phyloP scores from a whole-genome alignment of 371 early-diverging fungal species.

The Basidiobolus meristosporus region DNA sequence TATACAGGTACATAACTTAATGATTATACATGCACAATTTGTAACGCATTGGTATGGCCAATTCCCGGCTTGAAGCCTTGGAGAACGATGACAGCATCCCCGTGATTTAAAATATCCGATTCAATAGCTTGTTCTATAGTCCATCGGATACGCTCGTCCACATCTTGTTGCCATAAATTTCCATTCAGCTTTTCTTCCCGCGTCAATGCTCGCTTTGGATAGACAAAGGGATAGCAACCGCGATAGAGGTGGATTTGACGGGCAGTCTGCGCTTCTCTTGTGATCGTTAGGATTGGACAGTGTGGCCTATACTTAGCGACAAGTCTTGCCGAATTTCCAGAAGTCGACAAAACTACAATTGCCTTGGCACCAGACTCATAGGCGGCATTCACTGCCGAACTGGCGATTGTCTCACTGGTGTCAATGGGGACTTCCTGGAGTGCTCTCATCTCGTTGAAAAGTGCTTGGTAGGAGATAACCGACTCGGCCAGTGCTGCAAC shows the following conservation, averaged over 20 bases:
- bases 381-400: slow-evolving; percentile 81
- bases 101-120: slow-evolving; percentile 30
- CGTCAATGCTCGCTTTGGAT: too few species aligned
- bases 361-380: slow-evolving; percentile 73
- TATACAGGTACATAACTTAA: too few species aligned
- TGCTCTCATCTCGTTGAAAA: slow-evolving; percentile 60
- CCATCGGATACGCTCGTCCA: slow-evolving; percentile 58
- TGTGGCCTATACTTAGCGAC: slow-evolving; percentile 89
- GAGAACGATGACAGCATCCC: slow-evolving; percentile 55
- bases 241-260: slow-evolving; percentile 74
- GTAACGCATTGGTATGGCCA: slow-evolving; percentile 73
- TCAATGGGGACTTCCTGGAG: slow-evolving; percentile 52
- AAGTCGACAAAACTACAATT: slow-evolving; percentile 39
- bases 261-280: slow-evolving; percentile 66
- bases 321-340: slow-evolving; percentile 76
- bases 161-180: slow-evolving; percentile 53
- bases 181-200: slow-evolving; percentile 20
- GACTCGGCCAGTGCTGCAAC: slow-evolving; percentile 57
- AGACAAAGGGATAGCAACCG: slow-evolving; percentile 82
- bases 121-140: slow-evolving; percentile 36
- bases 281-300: slow-evolving; percentile 82
- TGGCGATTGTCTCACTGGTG: slow-evolving; percentile 84
- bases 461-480: slow-evolving; percentile 51
- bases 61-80: slow-evolving; percentile 69
- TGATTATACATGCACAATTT: too few species aligned